Base-by-base conservation (phyloP, 495 filamentous ascomycete genomes). In the Coniosporium apollinis region DNA sequence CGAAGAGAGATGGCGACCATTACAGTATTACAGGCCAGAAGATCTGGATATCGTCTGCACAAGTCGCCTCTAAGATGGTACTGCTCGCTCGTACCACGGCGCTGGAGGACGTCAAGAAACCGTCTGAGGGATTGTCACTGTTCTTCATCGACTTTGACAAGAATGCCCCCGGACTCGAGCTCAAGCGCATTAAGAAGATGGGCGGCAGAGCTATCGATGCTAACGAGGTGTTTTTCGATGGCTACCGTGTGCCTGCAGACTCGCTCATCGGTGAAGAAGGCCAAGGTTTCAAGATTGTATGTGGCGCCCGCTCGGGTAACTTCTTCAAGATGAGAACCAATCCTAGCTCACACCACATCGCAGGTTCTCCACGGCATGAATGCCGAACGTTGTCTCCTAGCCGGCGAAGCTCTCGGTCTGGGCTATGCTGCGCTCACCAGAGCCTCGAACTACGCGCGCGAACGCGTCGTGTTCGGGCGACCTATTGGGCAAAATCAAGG, bases 181-280 rank as follows among this genome's bases (percentile, higher is more conserved):
- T 84, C 49, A 69, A 67, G 19, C 69, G 61, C 44, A 89, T 86
- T 49, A 72, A 72, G 54, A 87, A 85, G 48, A 83, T 85, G 79
- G 80, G 80, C 19, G 76, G 76, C 2, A 60, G 76, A 8, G 77
- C 78, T 0, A 66, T 85, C n/a, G 77, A 82, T 50, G 80, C 79
- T 3, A 85, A 85, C 48, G 76, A 85, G 52, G 74, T 85, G 1
- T 87, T 84, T 59, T 84, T 85, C 51, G 77, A 83, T 46, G 67
- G 72, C 38, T 87, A 81, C 50, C 37, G 46, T 3, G 68, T 84
- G 7, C 65, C 72, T 0, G 62, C 55, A 1, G 61, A 74, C 34
- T 56, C 69, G 0, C 56, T 81, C 3, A 74, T 85, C 28, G 80
- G 79, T 2, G 42, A 67, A 16, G 79, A 84, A 47, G 71, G 69